phyloP scores from a whole-genome alignment of 768 basidiomycete species.

The Agaricus sinodeliciosus region DNA sequence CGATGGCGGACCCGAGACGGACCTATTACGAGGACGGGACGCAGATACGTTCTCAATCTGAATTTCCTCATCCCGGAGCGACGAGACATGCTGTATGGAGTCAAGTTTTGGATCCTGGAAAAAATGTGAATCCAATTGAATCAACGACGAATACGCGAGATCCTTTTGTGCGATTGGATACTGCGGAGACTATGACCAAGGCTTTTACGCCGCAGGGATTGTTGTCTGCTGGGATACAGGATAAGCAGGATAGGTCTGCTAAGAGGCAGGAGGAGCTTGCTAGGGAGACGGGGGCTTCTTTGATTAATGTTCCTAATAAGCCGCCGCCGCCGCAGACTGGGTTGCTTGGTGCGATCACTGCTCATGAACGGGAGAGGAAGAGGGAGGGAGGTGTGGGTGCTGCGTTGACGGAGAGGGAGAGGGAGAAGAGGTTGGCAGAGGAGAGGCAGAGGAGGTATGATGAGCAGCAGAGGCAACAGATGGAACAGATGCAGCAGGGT shows the following conservation, averaged over 20 bases:
- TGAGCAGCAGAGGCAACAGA: conserved; percentile 81
- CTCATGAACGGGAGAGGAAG: conserved; percentile 90
- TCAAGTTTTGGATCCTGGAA: conserved; percentile 67
- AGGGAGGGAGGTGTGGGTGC: conserved; percentile 95
- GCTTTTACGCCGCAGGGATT: conserved; percentile 94
- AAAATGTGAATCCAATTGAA: conserved; percentile 32
- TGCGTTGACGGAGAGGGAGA: conserved; percentile 89
- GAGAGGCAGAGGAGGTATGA: conserved; percentile 91
- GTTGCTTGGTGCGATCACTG: conserved; percentile 91
- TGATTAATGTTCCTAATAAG: conserved; percentile 94
- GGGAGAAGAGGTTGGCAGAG: conserved; percentile 87
- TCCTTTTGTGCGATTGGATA: conserved; percentile 68
- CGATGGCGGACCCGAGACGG: conserved; percentile 50
- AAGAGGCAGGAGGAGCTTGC: conserved; percentile 93
- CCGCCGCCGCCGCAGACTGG: conserved; percentile 94
- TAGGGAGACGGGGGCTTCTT: conserved; percentile 82
- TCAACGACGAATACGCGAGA: conserved; percentile 37
- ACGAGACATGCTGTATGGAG: conserved; percentile 80
- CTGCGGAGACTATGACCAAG: conserved; percentile 76
- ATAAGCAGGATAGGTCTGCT: conserved; percentile 93
- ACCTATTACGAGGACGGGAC: conserved; percentile 52
- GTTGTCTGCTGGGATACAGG: conserved; percentile 90
- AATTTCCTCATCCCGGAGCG: conserved; percentile 44
- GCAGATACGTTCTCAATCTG: conserved; percentile 48
- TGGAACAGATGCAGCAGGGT: conserved; percentile 84